Evolutionary conservation across 2,329 filamentous ascomycete species (phyloP), one percentile per base, ranked within the genome.

Genomic region (Colletotrichum endophyticum): DNA sequence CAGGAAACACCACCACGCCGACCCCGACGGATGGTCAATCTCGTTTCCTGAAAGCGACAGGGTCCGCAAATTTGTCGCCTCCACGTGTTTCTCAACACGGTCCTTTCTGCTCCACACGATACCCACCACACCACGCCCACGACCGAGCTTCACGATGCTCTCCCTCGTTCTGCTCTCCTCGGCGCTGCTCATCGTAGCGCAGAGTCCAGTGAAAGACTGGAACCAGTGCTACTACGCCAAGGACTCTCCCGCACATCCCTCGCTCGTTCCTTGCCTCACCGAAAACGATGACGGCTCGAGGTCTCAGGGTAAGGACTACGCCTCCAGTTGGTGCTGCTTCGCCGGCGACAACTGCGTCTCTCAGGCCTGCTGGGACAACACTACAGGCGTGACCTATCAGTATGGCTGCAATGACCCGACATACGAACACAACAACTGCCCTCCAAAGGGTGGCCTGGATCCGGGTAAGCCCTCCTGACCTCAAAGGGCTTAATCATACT

Each of bases 361-460:
- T 4, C 25, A 67, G 32, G 75, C 66, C 22, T 77, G 75, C 16
- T 77, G 63, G 57, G 56, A 77, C 5, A 27, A 13, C 16, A 25
- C 36, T 3, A 64, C 66, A 0, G 66, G 61, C 32, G 56, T 75
- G 6, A 77, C 75, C 1, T 77, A 77, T 4, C 72, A 75, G 39
- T 77, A 77, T 27, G 75, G 75, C 32, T 77, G 75, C 34, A 77
- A 75, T 15, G 72, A 77, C n/a, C 66, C 67, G n/a, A 75, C 56
- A 9, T 77, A 77, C n/a, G 28, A 57, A 4, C 72, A 77, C 62
- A n/a, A 66, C 19, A 75, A 59, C 56, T 77, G 75, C 19, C 75
- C 75, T 1, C 27, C 39, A 1, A 77, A 77, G 25, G 72, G 75
- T 1, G 72, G 72, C 12, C 62, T 77, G 1, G 75, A 77, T 15